Conservation (phyloP, 352 stramenopile species). For the Phytophthora pistaciae region DNA sequence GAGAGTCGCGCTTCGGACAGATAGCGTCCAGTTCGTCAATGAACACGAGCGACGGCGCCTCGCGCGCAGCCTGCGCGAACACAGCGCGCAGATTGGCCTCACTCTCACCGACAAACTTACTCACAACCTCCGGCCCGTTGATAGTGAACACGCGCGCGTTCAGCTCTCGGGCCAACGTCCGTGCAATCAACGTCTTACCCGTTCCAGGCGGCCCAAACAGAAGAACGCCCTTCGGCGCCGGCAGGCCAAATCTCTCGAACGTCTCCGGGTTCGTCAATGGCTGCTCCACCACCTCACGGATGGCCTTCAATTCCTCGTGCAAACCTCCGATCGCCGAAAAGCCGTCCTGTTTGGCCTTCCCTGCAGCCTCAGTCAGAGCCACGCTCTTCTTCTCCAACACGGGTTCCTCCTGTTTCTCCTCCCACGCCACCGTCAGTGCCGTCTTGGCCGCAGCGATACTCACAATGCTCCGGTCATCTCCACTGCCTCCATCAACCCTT, state of each 20-base stretch:
- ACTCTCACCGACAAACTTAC: slow-evolving; percentile 95
- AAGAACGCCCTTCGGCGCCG: slow-evolving; percentile 95
- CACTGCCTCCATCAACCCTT: slow-evolving; percentile 24
- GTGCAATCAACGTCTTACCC: slow-evolving; percentile 97
- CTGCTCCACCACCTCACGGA: slow-evolving; percentile 97
- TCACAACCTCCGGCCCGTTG: slow-evolving; percentile 97
- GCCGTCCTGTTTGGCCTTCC: slow-evolving; percentile 36
- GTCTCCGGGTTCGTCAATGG: slow-evolving; percentile 94
- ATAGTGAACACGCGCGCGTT: slow-evolving; percentile 95
- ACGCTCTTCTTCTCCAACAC: background rate
- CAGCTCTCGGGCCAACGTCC: slow-evolving; percentile 93
- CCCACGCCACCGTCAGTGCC: slow-evolving; percentile 38
- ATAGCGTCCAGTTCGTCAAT: slow-evolving; percentile 94
- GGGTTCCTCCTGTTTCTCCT: slow-evolving; percentile 10
- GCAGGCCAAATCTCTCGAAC: slow-evolving; percentile 95
- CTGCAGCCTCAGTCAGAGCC: background rate
- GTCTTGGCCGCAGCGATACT: slow-evolving; percentile 37
- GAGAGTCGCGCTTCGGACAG: slow-evolving; percentile 85
- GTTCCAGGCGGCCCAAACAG: slow-evolving; percentile 96
- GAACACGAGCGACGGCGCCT: slow-evolving; percentile 77
- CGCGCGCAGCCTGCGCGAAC: slow-evolving; percentile 56
- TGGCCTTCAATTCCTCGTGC: slow-evolving; percentile 93
- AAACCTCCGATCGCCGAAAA: slow-evolving; percentile 90
- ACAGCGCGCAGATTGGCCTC: slow-evolving; percentile 83
- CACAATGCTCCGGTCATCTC: slow-evolving; percentile 24